phyloP scores from a whole-genome alignment of 1,284 basidiomycete species.

The Malassezia vespertilionis region DNA sequence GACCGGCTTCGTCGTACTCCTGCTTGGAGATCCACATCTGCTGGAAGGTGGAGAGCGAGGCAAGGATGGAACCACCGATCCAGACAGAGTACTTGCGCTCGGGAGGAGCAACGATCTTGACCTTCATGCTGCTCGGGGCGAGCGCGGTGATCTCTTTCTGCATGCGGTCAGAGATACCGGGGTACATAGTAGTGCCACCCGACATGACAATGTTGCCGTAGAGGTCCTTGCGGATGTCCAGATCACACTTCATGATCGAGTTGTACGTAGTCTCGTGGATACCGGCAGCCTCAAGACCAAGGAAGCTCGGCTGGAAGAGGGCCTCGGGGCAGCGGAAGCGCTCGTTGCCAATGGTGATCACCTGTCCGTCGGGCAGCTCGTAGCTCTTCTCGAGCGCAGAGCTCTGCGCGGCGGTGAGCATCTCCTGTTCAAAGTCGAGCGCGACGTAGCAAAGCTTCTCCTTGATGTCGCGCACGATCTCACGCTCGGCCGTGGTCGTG shows the following conservation, averaged over 20 bases:
- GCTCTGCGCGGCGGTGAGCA: conserved; percentile 81
- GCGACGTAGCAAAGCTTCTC: conserved; percentile 97
- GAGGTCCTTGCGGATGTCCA: conserved; percentile 62
- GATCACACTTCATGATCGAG: conserved; percentile 63
- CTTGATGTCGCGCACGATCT: conserved; percentile 96
- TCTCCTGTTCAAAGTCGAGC: conserved; percentile 90
- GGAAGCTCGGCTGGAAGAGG: conserved; percentile 88
- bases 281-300: conserved; percentile 84
- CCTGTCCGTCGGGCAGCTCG: conserved; percentile 90
- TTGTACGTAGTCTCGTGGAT: conserved; percentile 95
- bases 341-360: conserved; percentile 92
- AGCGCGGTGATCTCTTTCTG: conserved; percentile 89
- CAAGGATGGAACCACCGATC: conserved; percentile 97
- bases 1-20: conserved; percentile 48
- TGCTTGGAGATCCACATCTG: conserved; percentile 81
- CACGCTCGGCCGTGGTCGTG: conserved; percentile 81
- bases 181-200: conserved; percentile 95
- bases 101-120: conserved; percentile 51
- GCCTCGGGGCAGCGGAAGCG: conserved; percentile 96
- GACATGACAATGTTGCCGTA: conserved; percentile 90
- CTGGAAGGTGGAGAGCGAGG: conserved; percentile 92
- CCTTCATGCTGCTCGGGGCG: conserved; percentile 72
- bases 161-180: conserved; percentile 92
- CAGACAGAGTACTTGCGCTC: conserved; percentile 62
- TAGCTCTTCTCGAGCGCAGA: conserved; percentile 89